Evolutionary conservation across 768 basidiomycete species (phyloP).

Genomic region (Pleurotus giganteus): DNA sequence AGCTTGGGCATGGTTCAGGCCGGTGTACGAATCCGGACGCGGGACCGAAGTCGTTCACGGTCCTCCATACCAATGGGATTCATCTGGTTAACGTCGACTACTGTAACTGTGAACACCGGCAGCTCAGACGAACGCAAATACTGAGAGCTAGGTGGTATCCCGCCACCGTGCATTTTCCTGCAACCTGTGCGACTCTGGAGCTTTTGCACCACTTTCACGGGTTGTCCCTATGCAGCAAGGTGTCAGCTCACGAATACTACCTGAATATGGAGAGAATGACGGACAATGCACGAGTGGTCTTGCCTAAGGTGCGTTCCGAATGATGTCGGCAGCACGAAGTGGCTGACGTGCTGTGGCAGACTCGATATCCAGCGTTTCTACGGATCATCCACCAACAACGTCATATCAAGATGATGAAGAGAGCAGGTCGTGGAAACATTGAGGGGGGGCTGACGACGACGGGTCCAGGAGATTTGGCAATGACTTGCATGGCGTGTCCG

Average conservation of each 20-base stretch:
- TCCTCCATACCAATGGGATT: slow-evolving; percentile 23
- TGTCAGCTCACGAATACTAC: slow-evolving; percentile 18
- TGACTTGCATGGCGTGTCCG: slow-evolving; percentile 26
- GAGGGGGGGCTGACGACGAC: slow-evolving; percentile 10
- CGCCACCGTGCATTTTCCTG: slow-evolving; percentile 14
- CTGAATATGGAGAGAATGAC: slow-evolving; percentile 9
- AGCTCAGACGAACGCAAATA: background rate
- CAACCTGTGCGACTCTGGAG: slow-evolving; percentile 13
- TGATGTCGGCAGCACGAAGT: background rate
- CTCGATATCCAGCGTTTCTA: slow-evolving; percentile 26
- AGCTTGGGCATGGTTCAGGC: slow-evolving; percentile 22
- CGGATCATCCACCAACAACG: slow-evolving; percentile 21
- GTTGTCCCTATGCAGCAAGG: slow-evolving; percentile 13
- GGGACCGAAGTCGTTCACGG: slow-evolving; percentile 11
- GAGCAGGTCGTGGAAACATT: slow-evolving; percentile 22
- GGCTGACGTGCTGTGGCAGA: slow-evolving; percentile 12
- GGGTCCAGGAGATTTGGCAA: slow-evolving; percentile 9
- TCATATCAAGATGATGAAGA: slow-evolving; percentile 22
- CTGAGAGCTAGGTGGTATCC: slow-evolving; percentile 13
- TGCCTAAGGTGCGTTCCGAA: slow-evolving; percentile 17
- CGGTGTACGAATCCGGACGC: slow-evolving; percentile 9
- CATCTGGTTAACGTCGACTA: slow-evolving; percentile 20
- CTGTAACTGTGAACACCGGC: slow-evolving; percentile 18
- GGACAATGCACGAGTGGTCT: slow-evolving; percentile 21
- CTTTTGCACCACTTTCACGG: slow-evolving; percentile 11